Base-by-base conservation (phyloP, 495 filamentous ascomycete species). In the Talaromyces trachyspermus region DNA sequence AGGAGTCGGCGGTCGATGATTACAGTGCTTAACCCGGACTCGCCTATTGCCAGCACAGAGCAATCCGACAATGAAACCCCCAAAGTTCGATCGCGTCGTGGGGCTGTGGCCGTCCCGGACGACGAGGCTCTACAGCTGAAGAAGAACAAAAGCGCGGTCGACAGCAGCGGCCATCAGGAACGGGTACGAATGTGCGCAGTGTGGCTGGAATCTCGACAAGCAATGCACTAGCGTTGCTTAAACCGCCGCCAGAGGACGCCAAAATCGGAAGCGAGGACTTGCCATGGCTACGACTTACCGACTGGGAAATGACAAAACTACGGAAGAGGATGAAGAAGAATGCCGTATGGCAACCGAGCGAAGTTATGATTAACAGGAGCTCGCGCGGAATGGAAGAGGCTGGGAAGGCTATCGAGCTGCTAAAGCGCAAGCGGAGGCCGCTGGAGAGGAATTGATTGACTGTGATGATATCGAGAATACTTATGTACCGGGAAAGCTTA, bases 301-400 rank as follows among this genome's bases (percentile, higher is more conserved):
- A 84, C 20, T 96, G 82, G 65, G 92, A 98, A 55, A 88, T 98
- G 68, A 90, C 88, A 3, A 83, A 81, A 42, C 71, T 98, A 11
- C 76, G 92, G 38, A 97, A 97, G 67, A 78, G 88, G 43, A 98
- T 98, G 92, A 98, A 98, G 71, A 98, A 98, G 76, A 98, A 98
- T 55, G 86, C 91, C 0, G 81, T 89, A 5, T 98, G 92, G 92
- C 83, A 83, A 29, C 92, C 92, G 0, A 95, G 88, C 54, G 88
- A 94, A 51, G 95, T 94, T 0, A 98, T 98, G 92, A 91, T 97
- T 36, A 78, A 88, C 79, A 90, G 10, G 89, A 97, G 61, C 75
- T 98, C 7, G 83, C 82, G 36, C 70, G 75, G 7, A 71, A 86
- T 15, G 84, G 84, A 11, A 84, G 92, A 30, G 92, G 94, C 4